These are phyloP conservation scores for Tetradesmus obliquus DNA, from an alignment of 139 green algal genomes.

Conservation along the genomic window DNA sequence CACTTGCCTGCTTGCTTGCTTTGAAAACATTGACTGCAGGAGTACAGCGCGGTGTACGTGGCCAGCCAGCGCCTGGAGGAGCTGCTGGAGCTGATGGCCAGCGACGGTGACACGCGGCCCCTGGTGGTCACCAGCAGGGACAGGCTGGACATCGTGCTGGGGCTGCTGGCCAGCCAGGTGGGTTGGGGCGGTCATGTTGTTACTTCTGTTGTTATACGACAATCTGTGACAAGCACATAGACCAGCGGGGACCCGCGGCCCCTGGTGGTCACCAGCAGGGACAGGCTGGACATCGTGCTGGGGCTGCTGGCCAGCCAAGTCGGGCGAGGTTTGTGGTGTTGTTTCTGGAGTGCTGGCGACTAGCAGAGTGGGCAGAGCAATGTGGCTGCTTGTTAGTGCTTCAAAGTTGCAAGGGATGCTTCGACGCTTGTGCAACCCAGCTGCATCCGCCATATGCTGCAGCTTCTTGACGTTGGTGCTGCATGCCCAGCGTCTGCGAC, in stretches of 20 bases:
- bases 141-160: constrained; percentile 74
- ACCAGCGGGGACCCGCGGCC: no score
- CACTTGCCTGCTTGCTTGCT: neutral
- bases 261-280: constrained; percentile 57
- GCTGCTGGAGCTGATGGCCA: constrained; percentile 57
- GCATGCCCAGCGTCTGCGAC: no score
- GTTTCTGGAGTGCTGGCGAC: neutral
- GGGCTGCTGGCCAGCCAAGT: constrained; percentile 61
- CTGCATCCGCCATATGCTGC: neutral
- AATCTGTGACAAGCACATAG: no score
- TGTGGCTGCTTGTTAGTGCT: no score
- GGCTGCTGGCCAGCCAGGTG: constrained; percentile 63
- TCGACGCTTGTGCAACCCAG: no score
- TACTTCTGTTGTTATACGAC: no score
- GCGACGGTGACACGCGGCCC: constrained; percentile 36
- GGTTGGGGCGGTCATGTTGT: neutral
- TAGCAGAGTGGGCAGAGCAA: no score
- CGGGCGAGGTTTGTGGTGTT: neutral
- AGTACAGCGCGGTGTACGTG: constrained; percentile 54
- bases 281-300: constrained; percentile 69
- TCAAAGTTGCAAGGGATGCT: no score
- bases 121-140: constrained; percentile 64
- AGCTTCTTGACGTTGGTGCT: neutral
- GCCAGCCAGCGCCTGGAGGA: constrained; percentile 60
- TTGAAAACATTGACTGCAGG: neutral